Evolutionary conservation across 148 eudicot genomes (phyloP).

Genomic region (Rhododendron williamsianum): DNA sequence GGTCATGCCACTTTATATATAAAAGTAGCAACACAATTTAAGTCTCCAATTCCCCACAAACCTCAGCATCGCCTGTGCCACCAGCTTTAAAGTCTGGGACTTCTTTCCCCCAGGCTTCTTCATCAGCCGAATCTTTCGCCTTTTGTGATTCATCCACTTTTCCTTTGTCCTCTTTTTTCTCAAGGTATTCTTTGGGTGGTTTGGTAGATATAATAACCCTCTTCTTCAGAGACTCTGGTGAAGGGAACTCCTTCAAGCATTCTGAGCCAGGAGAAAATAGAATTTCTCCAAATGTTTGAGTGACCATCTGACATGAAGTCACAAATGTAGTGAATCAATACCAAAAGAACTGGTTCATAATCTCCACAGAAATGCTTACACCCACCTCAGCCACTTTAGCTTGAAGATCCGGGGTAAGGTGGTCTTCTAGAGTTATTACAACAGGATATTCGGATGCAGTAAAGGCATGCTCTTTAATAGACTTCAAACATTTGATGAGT

Average conservation of each 20-base stretch:
- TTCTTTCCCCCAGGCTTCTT: conserved; percentile 80
- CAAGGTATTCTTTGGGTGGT: conserved; percentile 71
- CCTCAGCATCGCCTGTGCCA: conserved; percentile 32
- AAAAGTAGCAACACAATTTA: background rate
- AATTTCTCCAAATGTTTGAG: conserved; percentile 72
- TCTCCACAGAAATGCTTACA: conserved; percentile 1
- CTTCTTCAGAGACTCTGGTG: conserved; percentile 61
- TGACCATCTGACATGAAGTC: conserved; percentile 58
- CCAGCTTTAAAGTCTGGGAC: conserved; percentile 28
- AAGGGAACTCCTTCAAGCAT: conserved; percentile 70
- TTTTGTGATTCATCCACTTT: conserved; percentile 29
- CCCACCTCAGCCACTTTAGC: conserved; percentile 84
- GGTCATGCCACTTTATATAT: background rate
- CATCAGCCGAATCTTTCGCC: conserved; percentile 38
- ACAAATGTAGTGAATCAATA: background rate
- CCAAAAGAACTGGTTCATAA: background rate
- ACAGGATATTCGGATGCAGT: conserved; percentile 69
- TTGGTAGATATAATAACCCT: conserved; percentile 82
- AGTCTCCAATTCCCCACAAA: conserved; percentile 7
- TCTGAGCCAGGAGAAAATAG: conserved; percentile 61
- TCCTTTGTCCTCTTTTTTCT: conserved; percentile 39
- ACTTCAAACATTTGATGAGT: conserved; percentile 61
- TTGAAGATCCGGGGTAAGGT: conserved; percentile 80
- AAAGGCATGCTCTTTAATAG: conserved; percentile 76
- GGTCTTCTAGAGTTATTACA: conserved; percentile 87